Conservation (phyloP, 2,329 filamentous ascomycete species). For the Fusarium zealandicum region DNA sequence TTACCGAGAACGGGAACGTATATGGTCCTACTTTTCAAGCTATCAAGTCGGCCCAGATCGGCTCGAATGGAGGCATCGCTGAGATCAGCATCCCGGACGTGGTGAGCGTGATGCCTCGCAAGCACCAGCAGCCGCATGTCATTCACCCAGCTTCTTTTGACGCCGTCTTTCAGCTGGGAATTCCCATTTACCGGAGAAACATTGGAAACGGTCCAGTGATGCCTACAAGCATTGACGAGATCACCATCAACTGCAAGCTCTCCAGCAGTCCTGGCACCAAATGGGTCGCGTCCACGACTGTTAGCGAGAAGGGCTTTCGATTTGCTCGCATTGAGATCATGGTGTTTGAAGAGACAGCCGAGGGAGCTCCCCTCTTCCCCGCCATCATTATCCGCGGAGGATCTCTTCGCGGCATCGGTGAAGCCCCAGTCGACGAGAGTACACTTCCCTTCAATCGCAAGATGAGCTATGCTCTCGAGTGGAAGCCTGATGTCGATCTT, state of each 20-base stretch:
- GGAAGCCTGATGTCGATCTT: slow-evolving; percentile 16
- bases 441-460: slow-evolving; percentile 17
- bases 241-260: slow-evolving; percentile 12
- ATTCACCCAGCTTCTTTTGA: slow-evolving; percentile 49
- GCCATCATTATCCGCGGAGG: slow-evolving; percentile 10
- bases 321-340: slow-evolving; percentile 18
- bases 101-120: slow-evolving; percentile 30
- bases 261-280: slow-evolving; percentile 13
- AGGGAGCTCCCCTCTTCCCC: slow-evolving; percentile 1
- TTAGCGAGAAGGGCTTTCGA: slow-evolving; percentile 12
- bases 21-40: slow-evolving; percentile 17
- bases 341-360: slow-evolving; percentile 11
- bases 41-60: slow-evolving; percentile 16
- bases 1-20: slow-evolving; percentile 16
- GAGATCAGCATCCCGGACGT: slow-evolving; percentile 19
- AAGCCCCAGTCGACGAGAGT: slow-evolving; percentile 11
- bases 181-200: slow-evolving; percentile 11
- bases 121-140: slow-evolving; percentile 40
- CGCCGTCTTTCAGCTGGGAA: slow-evolving; percentile 42
- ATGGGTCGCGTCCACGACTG: slow-evolving; percentile 14
- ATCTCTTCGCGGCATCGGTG: slow-evolving; percentile 15
- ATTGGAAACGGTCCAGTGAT: slow-evolving; percentile 20
- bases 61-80: background rate
- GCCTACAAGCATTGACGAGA: slow-evolving; percentile 20
- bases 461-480: slow-evolving; percentile 18